These are phyloP conservation scores for Austroboletus olivaceoglutinosus DNA, from an alignment of 1,284 basidiomycete genomes.

Conservation along the genomic window DNA sequence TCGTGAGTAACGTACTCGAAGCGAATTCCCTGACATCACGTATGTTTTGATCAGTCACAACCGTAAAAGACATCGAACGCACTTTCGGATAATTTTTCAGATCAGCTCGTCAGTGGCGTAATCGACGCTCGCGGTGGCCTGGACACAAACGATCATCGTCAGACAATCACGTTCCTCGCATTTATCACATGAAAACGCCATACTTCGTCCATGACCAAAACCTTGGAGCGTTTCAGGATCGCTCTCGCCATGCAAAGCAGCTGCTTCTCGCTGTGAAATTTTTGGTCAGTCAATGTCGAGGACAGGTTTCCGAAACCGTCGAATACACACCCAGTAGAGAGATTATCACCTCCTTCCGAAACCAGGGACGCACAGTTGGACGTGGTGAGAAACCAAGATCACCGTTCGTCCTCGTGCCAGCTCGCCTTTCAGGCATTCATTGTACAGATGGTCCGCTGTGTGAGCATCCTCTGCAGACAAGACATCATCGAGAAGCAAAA, in stretches of 20 bases:
- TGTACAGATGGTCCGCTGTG: constrained; percentile 82
- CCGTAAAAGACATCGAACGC: constrained; percentile 21
- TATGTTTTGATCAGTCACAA: neutral
- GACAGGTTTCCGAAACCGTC: neutral
- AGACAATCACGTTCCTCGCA: neutral
- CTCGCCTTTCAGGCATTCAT: constrained; percentile 82
- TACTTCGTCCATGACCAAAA: constrained; percentile 62
- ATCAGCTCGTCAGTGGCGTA: constrained; percentile 66
- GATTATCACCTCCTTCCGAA: constrained; percentile 91
- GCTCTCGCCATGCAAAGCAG: constrained; percentile 66
- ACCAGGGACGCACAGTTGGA: constrained; percentile 78
- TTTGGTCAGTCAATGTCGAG: neutral
- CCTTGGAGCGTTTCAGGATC: constrained; percentile 54
- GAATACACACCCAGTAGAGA: constrained; percentile 72
- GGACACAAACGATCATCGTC: neutral
- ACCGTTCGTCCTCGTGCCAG: constrained; percentile 78
- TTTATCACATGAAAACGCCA: neutral
- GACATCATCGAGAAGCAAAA: constrained; percentile 89
- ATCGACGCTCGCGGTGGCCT: constrained; percentile 46
- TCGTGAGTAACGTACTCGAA: constrained; percentile 64
- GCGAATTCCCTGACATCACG: constrained; percentile 54
- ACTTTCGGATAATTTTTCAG: constrained; percentile 59
- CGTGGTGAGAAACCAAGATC: constrained; percentile 88
- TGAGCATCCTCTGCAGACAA: constrained; percentile 82
- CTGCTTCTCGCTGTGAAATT: constrained; percentile 49